A percentile compares a stretch with the other conserved stretches of the same genome.
Evolutionary conservation across 352 stramenopile genomes (phyloP).

Genomic region (Phytophthora capsici): DNA sequence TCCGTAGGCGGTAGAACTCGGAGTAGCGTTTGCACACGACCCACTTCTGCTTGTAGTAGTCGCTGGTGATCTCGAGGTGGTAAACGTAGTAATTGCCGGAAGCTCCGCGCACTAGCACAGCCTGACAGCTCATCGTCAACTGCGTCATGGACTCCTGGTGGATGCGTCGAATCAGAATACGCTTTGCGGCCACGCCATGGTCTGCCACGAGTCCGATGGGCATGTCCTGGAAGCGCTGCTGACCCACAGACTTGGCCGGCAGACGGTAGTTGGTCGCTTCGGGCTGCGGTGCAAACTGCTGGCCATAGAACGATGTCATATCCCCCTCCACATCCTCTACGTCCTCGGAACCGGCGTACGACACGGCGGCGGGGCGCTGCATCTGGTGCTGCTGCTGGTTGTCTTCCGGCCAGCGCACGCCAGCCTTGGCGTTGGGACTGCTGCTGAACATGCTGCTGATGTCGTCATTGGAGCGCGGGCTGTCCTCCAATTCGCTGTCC

Average conservation of each 20-base stretch:
- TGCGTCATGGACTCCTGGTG: slow-evolving; percentile 84
- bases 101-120: slow-evolving; percentile 76
- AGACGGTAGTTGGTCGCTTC: slow-evolving; percentile 30
- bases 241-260: slow-evolving; percentile 27
- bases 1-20: slow-evolving; percentile 85
- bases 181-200: slow-evolving; percentile 64
- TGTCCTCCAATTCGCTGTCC: slow-evolving; percentile 82
- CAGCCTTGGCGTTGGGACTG: slow-evolving; percentile 60
- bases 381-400: slow-evolving; percentile 20
- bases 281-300: slow-evolving; percentile 31
- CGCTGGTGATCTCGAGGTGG: slow-evolving; percentile 86
- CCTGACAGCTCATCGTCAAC: slow-evolving; percentile 69
- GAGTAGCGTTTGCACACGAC: slow-evolving; percentile 90
- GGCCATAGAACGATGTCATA: slow-evolving; percentile 51
- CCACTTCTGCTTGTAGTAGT: slow-evolving; percentile 91
- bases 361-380: slow-evolving; percentile 45
- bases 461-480: slow-evolving; percentile 61
- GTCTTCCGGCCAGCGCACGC: slow-evolving; percentile 26
- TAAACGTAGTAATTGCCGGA: slow-evolving; percentile 87
- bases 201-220: slow-evolving; percentile 63
- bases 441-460: slow-evolving; percentile 80
- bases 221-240: slow-evolving; percentile 59
- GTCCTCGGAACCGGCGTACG: slow-evolving; percentile 49
- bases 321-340: slow-evolving; percentile 44
- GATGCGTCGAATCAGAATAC: slow-evolving; percentile 71